Conservation (phyloP, 2,329 filamentous ascomycete genomes). For the Venturia pyrina region DNA sequence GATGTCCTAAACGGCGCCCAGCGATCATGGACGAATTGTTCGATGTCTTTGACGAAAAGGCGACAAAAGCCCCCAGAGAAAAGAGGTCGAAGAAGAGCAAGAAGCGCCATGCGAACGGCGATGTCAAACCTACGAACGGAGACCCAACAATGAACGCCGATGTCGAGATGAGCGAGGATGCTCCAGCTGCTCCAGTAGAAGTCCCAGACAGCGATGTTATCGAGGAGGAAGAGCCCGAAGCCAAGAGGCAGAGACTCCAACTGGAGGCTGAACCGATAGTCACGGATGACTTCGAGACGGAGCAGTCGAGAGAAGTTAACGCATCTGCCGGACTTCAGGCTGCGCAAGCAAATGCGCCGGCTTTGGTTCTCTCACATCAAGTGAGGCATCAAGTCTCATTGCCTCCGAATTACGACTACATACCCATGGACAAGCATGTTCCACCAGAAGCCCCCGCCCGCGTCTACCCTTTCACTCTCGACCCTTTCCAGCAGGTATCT, state of each 20-base stretch:
- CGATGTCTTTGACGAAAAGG: conserved; percentile 33
- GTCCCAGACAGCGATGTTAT: conserved; percentile 23
- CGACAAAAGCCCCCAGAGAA: conserved; percentile 15
- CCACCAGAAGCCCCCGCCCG: conserved; percentile 78
- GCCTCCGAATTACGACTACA: conserved; percentile 86
- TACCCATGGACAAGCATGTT: conserved; percentile 91
- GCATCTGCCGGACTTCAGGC: conserved; percentile 59
- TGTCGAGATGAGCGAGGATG: conserved; percentile 35
- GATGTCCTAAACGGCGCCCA: neutral
- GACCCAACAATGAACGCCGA: conserved; percentile 29
- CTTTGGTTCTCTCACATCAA: conserved; percentile 85
- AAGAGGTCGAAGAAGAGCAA: conserved; percentile 48
- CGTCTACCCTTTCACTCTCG: conserved; percentile 79
- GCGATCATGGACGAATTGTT: conserved; percentile 32
- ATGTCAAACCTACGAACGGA: conserved; percentile 47
- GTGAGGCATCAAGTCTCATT: conserved; percentile 96
- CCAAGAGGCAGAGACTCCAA: conserved; percentile 53
- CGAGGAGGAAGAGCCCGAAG: conserved; percentile 32
- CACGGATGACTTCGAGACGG: conserved; percentile 89
- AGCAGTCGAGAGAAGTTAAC: conserved; percentile 82
- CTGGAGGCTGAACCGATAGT: conserved; percentile 68
- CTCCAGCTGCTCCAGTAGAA: conserved; percentile 17
- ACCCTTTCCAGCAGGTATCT: conserved; percentile 93
- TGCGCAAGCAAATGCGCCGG: conserved; percentile 50
- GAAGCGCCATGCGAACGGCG: conserved; percentile 78